These are phyloP conservation scores for Coemansia sp. DNA, from an alignment of 192 early-diverging fungal species.

Conservation along the genomic window DNA sequence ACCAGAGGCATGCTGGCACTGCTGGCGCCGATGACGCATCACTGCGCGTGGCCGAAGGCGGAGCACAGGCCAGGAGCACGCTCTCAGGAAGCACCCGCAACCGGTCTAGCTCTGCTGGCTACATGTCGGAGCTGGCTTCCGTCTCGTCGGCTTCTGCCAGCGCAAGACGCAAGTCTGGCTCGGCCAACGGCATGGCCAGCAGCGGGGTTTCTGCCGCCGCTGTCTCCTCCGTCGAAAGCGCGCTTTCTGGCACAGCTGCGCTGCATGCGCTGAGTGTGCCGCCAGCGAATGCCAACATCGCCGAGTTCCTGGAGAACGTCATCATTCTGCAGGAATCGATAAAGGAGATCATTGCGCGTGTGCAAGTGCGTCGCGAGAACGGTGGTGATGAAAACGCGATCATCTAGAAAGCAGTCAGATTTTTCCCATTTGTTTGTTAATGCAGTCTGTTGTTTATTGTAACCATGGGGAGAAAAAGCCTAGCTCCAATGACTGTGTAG, in stretches of 20 bases:
- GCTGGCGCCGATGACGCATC: not conserved
- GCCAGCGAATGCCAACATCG: conserved; percentile 45
- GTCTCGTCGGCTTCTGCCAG: conserved; percentile 19
- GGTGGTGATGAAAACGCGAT: conserved; percentile 67
- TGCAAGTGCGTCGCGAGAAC: conserved; percentile 75
- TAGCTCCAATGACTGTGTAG: no score
- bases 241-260: conserved; percentile 18
- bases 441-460: no score
- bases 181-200: conserved; percentile 7
- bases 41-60: not conserved
- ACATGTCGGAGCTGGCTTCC: conserved; percentile 35
- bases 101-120: conserved; percentile 31
- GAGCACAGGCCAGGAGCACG: not conserved
- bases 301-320: conserved; percentile 80
- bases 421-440: not conserved
- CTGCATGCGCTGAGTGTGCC: conserved; percentile 42
- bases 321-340: conserved; percentile 89
- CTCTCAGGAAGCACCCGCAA: conserved; percentile 6
- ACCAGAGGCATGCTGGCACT: not conserved
- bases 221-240: conserved; percentile 3
- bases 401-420: conserved; percentile 7
- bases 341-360: conserved; percentile 85
- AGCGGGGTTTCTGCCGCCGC: conserved; percentile 1
- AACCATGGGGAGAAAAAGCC: no score
- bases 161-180: conserved; percentile 4